A percentile compares a stretch with the other conserved stretches of the same genome.
These are phyloP conservation scores for Rhodosporidiobolus sp. DNA, from an alignment of 768 basidiomycete genomes.

Conservation along the genomic window DNA sequence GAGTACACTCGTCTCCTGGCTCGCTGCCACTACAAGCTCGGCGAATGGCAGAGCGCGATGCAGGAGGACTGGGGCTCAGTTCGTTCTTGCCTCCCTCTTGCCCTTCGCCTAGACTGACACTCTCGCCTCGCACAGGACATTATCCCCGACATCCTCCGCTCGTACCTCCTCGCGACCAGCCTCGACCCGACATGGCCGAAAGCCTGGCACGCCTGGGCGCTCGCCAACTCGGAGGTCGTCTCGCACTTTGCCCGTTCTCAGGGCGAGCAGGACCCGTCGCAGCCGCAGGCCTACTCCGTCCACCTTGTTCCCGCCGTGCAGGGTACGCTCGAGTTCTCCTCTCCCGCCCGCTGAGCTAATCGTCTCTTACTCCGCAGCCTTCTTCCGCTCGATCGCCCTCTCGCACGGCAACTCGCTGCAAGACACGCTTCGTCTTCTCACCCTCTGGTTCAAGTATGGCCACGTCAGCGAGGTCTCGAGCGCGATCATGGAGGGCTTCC, in stretches of 20 bases:
- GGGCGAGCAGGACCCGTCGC: slow-evolving; percentile 56
- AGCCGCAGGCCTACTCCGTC: slow-evolving; percentile 63
- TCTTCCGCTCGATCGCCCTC: slow-evolving; percentile 90
- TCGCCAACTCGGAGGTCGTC: slow-evolving; percentile 93
- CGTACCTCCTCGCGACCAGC: slow-evolving; percentile 81
- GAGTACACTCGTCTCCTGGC: slow-evolving; percentile 85
- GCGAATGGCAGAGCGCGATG: slow-evolving; percentile 84
- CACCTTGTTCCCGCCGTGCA: slow-evolving; percentile 92
- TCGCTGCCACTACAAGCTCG: slow-evolving; percentile 92
- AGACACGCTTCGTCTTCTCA: slow-evolving; percentile 86
- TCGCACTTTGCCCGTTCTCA: slow-evolving; percentile 68
- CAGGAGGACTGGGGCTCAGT: slow-evolving; percentile 77
- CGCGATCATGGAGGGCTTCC: slow-evolving; percentile 82
- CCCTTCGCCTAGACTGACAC: neutral
- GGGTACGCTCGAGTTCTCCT: slow-evolving; percentile 55
- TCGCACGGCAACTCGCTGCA: slow-evolving; percentile 87
- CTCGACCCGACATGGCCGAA: slow-evolving; percentile 97
- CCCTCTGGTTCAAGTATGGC: slow-evolving; percentile 97
- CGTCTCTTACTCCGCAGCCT: slow-evolving; percentile 46
- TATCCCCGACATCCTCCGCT: slow-evolving; percentile 73
- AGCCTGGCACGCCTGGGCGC: slow-evolving; percentile 98
- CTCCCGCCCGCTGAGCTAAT: neutral
- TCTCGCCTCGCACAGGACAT: slow-evolving; percentile 58
- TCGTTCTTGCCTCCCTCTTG: slow-evolving; percentile 46
- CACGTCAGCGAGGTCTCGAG: slow-evolving; percentile 82